These are phyloP conservation scores for Castanea sativa DNA, from an alignment of 306 rosid species.

Conservation along the genomic window DNA sequence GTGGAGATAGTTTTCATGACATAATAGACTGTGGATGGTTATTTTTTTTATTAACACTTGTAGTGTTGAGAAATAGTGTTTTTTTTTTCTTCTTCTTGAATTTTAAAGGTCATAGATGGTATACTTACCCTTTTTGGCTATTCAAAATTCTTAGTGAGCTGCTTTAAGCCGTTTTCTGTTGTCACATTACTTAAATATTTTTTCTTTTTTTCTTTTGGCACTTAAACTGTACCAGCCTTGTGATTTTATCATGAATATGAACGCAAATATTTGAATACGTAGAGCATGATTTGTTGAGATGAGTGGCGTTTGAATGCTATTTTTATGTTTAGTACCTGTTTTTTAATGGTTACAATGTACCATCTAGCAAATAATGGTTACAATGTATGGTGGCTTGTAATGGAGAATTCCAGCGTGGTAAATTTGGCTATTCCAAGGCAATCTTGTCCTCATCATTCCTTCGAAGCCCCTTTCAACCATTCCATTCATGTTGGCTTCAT, in stretches of 20 bases:
- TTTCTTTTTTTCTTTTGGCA: background rate
- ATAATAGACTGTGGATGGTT: constrained; percentile 32
- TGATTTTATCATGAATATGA: constrained; percentile 23
- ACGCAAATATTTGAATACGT: constrained; percentile 21
- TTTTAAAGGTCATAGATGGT: constrained; percentile 34
- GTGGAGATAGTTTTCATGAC: constrained; percentile 53
- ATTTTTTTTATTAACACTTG: constrained; percentile 44
- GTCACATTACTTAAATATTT: background rate
- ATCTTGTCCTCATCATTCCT: too few relatives aligned
- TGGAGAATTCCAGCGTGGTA: too few relatives aligned
- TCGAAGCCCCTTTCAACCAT: too few relatives aligned
- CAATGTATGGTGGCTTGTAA: too few relatives aligned
- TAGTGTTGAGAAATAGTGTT: constrained; percentile 42
- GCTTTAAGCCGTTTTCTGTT: constrained; percentile 3
- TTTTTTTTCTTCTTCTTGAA: constrained; percentile 12
- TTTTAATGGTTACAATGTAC: background rate
- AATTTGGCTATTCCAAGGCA: too few relatives aligned
- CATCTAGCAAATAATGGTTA: background rate
- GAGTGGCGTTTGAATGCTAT: background rate
- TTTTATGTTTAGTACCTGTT: background rate
- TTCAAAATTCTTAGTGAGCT: constrained; percentile 2
- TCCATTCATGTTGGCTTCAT: too few relatives aligned
- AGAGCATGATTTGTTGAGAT: background rate
- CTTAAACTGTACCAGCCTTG: constrained; percentile 23
- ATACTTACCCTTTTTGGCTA: constrained; percentile 3